A percentile compares a stretch with the other conserved stretches of the same genome.
Conservation (phyloP, 768 basidiomycete species). For the Lentinus brumalis region DNA sequence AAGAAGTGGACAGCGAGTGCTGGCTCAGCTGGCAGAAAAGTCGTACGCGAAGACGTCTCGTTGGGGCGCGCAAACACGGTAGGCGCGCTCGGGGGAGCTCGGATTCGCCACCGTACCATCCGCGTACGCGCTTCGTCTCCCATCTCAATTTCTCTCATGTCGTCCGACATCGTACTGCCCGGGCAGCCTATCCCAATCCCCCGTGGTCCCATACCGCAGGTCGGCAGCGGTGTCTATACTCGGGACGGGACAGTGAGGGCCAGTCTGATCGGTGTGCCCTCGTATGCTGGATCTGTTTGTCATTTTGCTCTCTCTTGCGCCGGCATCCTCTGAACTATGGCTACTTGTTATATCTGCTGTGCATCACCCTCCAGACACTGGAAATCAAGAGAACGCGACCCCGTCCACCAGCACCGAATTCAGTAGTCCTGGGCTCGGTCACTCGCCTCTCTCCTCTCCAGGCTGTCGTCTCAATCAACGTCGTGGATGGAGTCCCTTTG, state of each 20-base stretch:
- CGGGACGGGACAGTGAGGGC: constrained; percentile 67
- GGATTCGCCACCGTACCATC: constrained; percentile 8
- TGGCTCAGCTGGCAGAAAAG: constrained; percentile 24
- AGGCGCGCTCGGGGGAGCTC: constrained; percentile 22
- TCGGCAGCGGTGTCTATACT: constrained; percentile 68
- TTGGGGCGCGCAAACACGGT: constrained; percentile 18
- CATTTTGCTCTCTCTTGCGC: constrained; percentile 28
- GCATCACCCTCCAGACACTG: constrained; percentile 45
- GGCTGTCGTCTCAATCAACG: constrained; percentile 79
- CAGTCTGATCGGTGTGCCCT: constrained; percentile 67
- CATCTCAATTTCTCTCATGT: constrained; percentile 8
- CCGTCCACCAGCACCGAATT: constrained; percentile 71
- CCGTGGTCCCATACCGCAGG: constrained; percentile 53
- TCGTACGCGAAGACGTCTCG: constrained; percentile 17
- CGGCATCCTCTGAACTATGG: constrained; percentile 26
- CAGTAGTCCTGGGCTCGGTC: constrained; percentile 80
- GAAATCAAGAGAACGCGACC: constrained; percentile 65
- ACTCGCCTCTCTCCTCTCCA: constrained; percentile 83
- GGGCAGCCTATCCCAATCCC: constrained; percentile 74
- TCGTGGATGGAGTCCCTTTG: constrained; percentile 84
- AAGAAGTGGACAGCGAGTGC: constrained; percentile 28
- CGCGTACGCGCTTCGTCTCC: not conserved
- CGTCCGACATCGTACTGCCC: constrained; percentile 54
- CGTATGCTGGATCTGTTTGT: constrained; percentile 69
- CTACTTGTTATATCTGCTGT: not conserved